A percentile compares a stretch with the other conserved stretches of the same genome.
These are phyloP conservation scores for Arachnopeziza araneosa DNA, from an alignment of 2,329 filamentous ascomycete genomes.

Conservation along the genomic window DNA sequence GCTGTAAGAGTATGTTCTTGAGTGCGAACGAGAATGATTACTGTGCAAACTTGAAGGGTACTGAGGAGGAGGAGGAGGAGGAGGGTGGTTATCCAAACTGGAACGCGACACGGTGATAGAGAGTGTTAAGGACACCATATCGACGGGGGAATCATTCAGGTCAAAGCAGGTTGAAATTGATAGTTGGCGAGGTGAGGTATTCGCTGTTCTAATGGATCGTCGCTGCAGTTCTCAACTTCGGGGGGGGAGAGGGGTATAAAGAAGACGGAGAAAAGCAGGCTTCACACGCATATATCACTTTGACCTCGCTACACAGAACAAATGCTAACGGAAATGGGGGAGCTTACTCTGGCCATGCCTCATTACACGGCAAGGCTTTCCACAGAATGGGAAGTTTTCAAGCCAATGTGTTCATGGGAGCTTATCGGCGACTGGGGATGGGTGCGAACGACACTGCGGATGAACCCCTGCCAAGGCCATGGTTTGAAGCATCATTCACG, in stretches of 20 bases:
- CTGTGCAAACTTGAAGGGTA: conserved; percentile 6
- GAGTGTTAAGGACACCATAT: background rate
- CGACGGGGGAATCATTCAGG: background rate
- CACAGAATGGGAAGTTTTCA: background rate
- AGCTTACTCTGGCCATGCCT: too few relatives aligned
- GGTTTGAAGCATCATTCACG: background rate
- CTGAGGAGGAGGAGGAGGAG: background rate
- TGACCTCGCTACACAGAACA: background rate
- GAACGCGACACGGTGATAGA: background rate
- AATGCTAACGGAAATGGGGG: background rate
- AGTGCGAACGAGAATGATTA: background rate
- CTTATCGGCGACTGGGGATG: conserved; percentile 4
- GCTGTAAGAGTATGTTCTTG: background rate
- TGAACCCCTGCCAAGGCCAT: conserved; percentile 17
- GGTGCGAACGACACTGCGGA: background rate
- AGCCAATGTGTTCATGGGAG: conserved; percentile 2
- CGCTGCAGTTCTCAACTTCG: background rate
- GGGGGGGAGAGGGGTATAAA: background rate
- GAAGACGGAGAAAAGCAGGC: background rate
- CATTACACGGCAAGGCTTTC: background rate
- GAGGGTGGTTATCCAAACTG: background rate
- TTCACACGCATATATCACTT: background rate
- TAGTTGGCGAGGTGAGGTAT: background rate
- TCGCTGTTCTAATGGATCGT: background rate
- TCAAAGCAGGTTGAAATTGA: background rate